These are phyloP conservation scores for Russula lepida DNA, from an alignment of 768 basidiomycete species.

Conservation along the genomic window DNA sequence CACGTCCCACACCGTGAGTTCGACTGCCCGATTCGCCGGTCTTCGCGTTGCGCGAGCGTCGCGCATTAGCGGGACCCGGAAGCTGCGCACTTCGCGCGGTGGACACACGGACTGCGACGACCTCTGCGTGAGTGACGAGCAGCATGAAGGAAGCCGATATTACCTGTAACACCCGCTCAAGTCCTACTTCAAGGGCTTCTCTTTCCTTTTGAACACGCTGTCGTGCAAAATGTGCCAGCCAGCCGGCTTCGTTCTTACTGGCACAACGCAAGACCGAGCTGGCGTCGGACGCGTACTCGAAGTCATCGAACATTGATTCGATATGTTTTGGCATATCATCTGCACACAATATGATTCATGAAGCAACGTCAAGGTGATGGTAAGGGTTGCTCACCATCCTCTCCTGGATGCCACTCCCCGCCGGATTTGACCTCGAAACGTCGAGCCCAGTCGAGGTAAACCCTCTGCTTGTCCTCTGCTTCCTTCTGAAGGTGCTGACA, in stretches of 20 bases:
- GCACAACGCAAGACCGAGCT: slow-evolving; percentile 4
- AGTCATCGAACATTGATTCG: slow-evolving; percentile 26
- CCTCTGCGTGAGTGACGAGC: background rate
- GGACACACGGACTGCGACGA: slow-evolving; percentile 9
- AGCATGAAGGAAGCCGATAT: slow-evolving; percentile 12
- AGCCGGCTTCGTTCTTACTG: slow-evolving; percentile 42
- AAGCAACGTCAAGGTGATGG: background rate
- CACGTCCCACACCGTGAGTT: slow-evolving; percentile 21
- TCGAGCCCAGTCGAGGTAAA: slow-evolving; percentile 54
- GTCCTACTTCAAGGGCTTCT: slow-evolving; percentile 45
- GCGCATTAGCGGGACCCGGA: slow-evolving; percentile 16
- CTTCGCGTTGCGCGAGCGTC: slow-evolving; percentile 8
- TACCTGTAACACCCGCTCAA: slow-evolving; percentile 70
- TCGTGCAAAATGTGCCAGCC: slow-evolving; percentile 48
- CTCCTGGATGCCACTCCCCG: slow-evolving; percentile 26
- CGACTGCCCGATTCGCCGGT: slow-evolving; percentile 13
- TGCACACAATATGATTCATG: background rate
- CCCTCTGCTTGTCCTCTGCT: slow-evolving; percentile 45
- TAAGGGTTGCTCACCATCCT: slow-evolving; percentile 17
- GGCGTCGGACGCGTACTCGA: slow-evolving; percentile 11
- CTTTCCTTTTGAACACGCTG: slow-evolving; percentile 42
- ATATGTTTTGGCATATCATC: slow-evolving; percentile 27
- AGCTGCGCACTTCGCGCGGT: slow-evolving; percentile 21
- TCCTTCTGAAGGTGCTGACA: slow-evolving; percentile 49
- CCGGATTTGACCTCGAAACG: slow-evolving; percentile 54